Evolutionary conservation across 192 early-diverging fungal genomes (phyloP).

Genomic region (Gamsiella multidivaricata): DNA sequence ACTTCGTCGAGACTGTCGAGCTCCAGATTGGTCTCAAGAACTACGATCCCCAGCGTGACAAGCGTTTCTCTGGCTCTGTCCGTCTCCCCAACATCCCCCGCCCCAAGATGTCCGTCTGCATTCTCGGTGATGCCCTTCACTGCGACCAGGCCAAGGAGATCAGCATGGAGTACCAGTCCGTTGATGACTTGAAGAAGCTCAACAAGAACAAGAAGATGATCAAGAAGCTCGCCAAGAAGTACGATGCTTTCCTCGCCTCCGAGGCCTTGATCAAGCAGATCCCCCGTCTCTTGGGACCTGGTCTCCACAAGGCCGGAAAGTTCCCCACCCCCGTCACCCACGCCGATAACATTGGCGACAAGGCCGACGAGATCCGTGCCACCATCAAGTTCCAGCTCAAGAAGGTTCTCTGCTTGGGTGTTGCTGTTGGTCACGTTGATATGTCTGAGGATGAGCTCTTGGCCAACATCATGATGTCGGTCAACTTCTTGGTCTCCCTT

Average conservation of each 20-base stretch:
- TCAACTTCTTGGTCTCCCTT: constrained; percentile 98
- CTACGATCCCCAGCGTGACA: constrained; percentile 99
- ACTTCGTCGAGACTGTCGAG: constrained; percentile 97
- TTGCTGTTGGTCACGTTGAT: constrained; percentile 93
- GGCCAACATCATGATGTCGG: constrained; percentile 96
- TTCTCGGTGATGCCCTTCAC: constrained; percentile 96
- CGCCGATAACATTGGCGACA: constrained; percentile 85
- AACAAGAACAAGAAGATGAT: constrained; percentile 99
- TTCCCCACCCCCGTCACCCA: constrained; percentile 97
- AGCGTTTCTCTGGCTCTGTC: constrained; percentile 98
- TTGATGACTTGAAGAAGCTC: constrained; percentile 99
- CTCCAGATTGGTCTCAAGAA: constrained; percentile 99
- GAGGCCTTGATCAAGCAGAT: constrained; percentile 99
- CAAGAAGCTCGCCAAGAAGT: constrained; percentile 99
- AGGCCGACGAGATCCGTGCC: constrained; percentile 93
- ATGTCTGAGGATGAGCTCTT: constrained; percentile 97
- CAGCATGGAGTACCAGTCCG: constrained; percentile 90
- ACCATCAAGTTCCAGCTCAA: constrained; percentile 99
- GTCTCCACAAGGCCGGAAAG: constrained; percentile 99
- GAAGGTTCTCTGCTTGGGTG: constrained; percentile 98
- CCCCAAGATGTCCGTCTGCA: constrained; percentile 94
- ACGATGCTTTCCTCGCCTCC: constrained; percentile 97
- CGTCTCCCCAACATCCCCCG: constrained; percentile 95
- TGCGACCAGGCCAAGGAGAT: constrained; percentile 95
- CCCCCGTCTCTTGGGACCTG: constrained; percentile 97